Evolutionary conservation across 2,329 filamentous ascomycete species (phyloP).

Genomic region (Diaporthe sp.): DNA sequence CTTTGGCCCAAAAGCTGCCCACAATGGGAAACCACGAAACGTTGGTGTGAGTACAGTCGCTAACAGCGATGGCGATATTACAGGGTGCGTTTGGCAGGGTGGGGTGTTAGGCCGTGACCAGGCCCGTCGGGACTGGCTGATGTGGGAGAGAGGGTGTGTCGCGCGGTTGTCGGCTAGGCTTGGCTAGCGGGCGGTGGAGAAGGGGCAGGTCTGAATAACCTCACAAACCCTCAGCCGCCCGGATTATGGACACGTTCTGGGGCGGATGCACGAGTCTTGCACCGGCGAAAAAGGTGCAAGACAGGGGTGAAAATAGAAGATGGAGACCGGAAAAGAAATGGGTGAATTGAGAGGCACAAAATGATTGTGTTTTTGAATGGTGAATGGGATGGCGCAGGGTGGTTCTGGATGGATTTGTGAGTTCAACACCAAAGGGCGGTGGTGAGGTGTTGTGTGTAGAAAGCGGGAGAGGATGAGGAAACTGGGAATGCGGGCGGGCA

Average conservation of each 20-base stretch:
- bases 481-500: slow-evolving; percentile 49
- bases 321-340: slow-evolving; percentile 42
- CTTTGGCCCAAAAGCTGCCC: neutral
- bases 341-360: slow-evolving; percentile 45
- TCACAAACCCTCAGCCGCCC: slow-evolving; percentile 32
- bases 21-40: slow-evolving; percentile 10
- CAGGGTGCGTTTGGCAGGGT: slow-evolving; percentile 15
- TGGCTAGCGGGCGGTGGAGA: slow-evolving; percentile 33
- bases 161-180: slow-evolving; percentile 16
- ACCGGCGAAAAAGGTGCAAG: slow-evolving; percentile 38
- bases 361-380: slow-evolving; percentile 51
- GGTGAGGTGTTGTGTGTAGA: slow-evolving; percentile 44
- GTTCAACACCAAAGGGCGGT: slow-evolving; percentile 36
- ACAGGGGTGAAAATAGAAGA: slow-evolving; percentile 40
- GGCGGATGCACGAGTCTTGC: slow-evolving; percentile 26
- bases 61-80: slow-evolving; percentile 28
- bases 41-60: slow-evolving; percentile 15
- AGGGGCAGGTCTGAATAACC: slow-evolving; percentile 39
- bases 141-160: neutral
- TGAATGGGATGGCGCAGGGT: slow-evolving; percentile 39
- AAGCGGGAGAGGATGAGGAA: slow-evolving; percentile 42
- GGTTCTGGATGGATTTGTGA: slow-evolving; percentile 46
- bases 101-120: slow-evolving; percentile 30
- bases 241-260: slow-evolving; percentile 12
- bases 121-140: slow-evolving; percentile 1